phyloP scores from a whole-genome alignment of 2,329 filamentous ascomycete genomes.

The Didymosphaeria variabile region DNA sequence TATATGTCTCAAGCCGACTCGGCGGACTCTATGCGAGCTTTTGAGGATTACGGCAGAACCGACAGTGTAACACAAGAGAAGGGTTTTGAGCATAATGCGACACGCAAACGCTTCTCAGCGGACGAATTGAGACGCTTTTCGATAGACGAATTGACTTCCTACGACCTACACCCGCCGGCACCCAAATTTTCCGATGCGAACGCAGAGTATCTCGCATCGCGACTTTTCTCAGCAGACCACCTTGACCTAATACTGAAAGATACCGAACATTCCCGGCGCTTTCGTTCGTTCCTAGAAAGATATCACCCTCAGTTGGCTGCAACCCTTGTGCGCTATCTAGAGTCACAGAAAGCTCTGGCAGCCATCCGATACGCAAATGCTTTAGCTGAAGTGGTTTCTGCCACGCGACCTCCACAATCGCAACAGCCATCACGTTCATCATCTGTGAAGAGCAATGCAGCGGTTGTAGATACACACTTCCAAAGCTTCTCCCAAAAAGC shows the following conservation, averaged over 20 bases:
- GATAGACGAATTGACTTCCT: conserved; percentile 26
- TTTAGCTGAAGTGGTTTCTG: conserved; percentile 65
- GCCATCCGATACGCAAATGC: conserved; percentile 75
- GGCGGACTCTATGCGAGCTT: neutral
- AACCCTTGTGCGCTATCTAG: conserved; percentile 73
- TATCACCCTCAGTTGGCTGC: conserved; percentile 68
- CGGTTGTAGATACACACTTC: conserved; percentile 64
- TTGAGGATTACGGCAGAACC: neutral
- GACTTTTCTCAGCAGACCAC: conserved; percentile 71
- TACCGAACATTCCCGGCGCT: conserved; percentile 66
- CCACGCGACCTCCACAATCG: conserved; percentile 36
- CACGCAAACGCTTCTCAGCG: conserved; percentile 9
- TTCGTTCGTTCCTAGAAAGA: conserved; percentile 70
- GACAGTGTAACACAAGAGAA: conserved; percentile 5
- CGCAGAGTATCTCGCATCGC: conserved; percentile 66
- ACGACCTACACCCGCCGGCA: conserved; percentile 37
- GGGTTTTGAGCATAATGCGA: neutral
- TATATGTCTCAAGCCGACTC: conserved; percentile 8
- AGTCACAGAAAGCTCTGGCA: conserved; percentile 72
- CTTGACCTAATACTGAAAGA: conserved; percentile 70
- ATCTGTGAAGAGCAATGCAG: conserved; percentile 28
- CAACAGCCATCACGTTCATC: conserved; percentile 44
- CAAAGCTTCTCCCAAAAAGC: conserved; percentile 67
- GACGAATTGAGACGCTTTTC: conserved; percentile 22
- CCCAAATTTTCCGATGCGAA: conserved; percentile 30